phyloP scores from a whole-genome alignment of 2,329 filamentous ascomycete species.

The Didymella sp. region DNA sequence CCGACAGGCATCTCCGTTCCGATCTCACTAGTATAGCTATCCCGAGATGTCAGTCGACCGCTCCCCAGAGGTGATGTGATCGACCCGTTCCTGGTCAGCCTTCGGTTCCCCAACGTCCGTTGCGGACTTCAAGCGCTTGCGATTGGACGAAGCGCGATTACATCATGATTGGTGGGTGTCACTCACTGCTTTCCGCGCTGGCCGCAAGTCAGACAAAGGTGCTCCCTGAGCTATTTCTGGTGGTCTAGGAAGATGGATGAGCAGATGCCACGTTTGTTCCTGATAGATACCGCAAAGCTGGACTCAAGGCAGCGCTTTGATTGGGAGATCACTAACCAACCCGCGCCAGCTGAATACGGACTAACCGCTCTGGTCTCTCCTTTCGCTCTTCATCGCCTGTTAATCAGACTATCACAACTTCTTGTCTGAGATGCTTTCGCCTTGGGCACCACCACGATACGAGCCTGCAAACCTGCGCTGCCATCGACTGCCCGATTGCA shows the following conservation, averaged over 20 bases:
- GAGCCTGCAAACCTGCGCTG: too few species aligned
- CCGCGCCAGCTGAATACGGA: not conserved
- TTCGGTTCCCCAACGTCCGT: constrained; percentile 21
- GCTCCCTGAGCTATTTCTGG: not conserved
- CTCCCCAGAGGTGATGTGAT: constrained; percentile 6
- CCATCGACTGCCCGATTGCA: too few species aligned
- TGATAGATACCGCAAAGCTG: not conserved
- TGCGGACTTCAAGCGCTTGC: constrained; percentile 8
- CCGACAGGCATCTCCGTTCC: constrained; percentile 16
- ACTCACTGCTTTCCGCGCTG: not conserved
- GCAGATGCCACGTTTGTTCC: not conserved
- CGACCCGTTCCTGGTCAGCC: constrained; percentile 9
- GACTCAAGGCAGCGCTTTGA: not conserved
- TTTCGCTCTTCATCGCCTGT: not conserved
- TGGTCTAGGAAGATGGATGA: not conserved
- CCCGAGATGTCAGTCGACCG: constrained; percentile 13
- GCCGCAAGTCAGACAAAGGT: not conserved
- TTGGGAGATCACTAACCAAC: not conserved
- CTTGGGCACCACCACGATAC: too few species aligned
- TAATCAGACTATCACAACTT: too few species aligned
- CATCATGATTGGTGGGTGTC: constrained; percentile 10
- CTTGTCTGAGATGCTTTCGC: too few species aligned
- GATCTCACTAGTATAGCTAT: constrained; percentile 8
- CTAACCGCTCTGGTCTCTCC: not conserved
- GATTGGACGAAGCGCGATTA: constrained; percentile 10